Evolutionary conservation across 805 yeast genomes (phyloP).

Genomic region (Candida suzukii): DNA sequence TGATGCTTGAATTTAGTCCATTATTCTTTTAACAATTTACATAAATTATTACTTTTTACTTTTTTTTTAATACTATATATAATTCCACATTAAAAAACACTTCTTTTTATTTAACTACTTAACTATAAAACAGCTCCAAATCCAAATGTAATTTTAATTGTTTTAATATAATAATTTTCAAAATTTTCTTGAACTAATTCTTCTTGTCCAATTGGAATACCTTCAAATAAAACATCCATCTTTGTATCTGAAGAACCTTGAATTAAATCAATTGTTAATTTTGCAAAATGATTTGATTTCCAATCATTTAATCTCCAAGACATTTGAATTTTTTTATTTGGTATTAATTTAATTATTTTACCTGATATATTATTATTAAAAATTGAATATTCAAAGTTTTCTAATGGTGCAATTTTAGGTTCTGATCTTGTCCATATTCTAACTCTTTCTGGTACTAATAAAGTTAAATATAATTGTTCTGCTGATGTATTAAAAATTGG

Average conservation of each 20-base stretch:
- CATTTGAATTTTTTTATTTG: constrained; percentile 55
- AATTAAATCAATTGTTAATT: constrained; percentile 54
- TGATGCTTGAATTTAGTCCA: constrained; percentile 23
- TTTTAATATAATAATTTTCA: constrained; percentile 80
- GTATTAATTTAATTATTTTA: constrained; percentile 51
- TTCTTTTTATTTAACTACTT: constrained; percentile 1
- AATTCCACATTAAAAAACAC: no score
- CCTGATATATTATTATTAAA: constrained; percentile 89
- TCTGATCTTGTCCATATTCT: constrained; percentile 87
- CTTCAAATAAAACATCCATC: constrained; percentile 70
- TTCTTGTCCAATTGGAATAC: constrained; percentile 94
- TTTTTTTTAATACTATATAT: no score
- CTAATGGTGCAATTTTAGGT: constrained; percentile 50
- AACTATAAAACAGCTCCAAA: constrained; percentile 80
- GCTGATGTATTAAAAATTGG: constrained; percentile 84
- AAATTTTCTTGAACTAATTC: constrained; percentile 80
- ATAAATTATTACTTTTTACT: neutral
- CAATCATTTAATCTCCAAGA: constrained; percentile 86
- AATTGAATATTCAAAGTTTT: constrained; percentile 47
- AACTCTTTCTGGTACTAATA: constrained; percentile 69
- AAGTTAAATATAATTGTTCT: constrained; percentile 72
- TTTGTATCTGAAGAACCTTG: constrained; percentile 84
- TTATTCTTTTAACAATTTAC: constrained; percentile 3
- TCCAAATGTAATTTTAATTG: constrained; percentile 89
- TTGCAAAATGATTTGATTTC: constrained; percentile 80